These are phyloP conservation scores for Trichoderma gracile DNA, from an alignment of 2,329 filamentous ascomycete species.

Conservation along the genomic window DNA sequence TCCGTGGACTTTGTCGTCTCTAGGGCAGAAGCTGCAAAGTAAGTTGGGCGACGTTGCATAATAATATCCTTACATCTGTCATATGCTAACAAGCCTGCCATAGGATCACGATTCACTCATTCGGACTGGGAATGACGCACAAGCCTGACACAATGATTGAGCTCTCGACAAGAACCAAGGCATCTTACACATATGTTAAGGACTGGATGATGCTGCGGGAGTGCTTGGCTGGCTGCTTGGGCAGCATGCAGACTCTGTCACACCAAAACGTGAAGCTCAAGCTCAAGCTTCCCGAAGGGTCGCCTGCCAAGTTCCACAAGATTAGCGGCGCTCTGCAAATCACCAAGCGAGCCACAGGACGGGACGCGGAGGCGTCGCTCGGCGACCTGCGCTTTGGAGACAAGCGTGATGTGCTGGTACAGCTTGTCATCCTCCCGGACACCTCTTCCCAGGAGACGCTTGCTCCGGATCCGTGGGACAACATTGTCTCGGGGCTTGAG, in stretches of 20 bases:
- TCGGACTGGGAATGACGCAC: slow-evolving; percentile 93
- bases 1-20: slow-evolving; percentile 98
- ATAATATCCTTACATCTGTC: not conserved
- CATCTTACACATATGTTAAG: slow-evolving; percentile 96
- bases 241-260: slow-evolving; percentile 88
- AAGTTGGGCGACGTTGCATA: slow-evolving; percentile 42
- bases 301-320: slow-evolving; percentile 97
- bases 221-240: slow-evolving; percentile 89
- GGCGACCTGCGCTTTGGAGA: slow-evolving; percentile 94
- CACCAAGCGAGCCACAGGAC: slow-evolving; percentile 91
- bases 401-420: slow-evolving; percentile 89
- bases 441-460: slow-evolving; percentile 78
- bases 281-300: slow-evolving; percentile 90
- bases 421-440: slow-evolving; percentile 89
- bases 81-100: slow-evolving; percentile 24
- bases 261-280: slow-evolving; percentile 98
- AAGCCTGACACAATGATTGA: slow-evolving; percentile 99
- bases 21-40: slow-evolving; percentile 94
- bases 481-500: slow-evolving; percentile 91
- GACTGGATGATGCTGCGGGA: slow-evolving; percentile 99
- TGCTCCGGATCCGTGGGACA: slow-evolving; percentile 95
- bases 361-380: slow-evolving; percentile 88
- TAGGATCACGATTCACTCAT: slow-evolving; percentile 92
- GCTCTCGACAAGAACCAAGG: slow-evolving; percentile 90
- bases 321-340: slow-evolving; percentile 96